Percentiles rank a stretch among this genome's conserved stretches.
Evolutionary conservation across 768 basidiomycete species (phyloP).

Genomic region (Ramaria rubella): DNA sequence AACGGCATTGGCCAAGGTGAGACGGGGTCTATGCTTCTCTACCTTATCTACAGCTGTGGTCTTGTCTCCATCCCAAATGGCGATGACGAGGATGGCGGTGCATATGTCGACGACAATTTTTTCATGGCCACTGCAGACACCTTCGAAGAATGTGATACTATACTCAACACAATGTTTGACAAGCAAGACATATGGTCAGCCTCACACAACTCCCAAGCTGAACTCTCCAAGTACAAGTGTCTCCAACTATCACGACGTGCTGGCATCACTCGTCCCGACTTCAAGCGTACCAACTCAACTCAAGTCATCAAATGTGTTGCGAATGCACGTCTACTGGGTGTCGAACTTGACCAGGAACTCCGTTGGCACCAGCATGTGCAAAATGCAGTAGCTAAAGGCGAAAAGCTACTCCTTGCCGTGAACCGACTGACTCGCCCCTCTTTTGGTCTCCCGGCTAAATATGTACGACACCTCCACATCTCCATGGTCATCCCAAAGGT

Average conservation of each 20-base stretch:
- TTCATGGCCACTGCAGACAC: background rate
- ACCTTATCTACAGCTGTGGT: constrained; percentile 13
- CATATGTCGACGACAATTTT: constrained; percentile 1
- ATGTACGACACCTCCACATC: constrained; percentile 14
- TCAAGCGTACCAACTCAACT: too few species aligned
- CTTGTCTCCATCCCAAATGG: constrained; percentile 1
- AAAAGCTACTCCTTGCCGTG: background rate
- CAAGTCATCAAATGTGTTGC: background rate
- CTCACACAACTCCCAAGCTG: background rate
- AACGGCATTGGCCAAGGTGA: constrained; percentile 13
- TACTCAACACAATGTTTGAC: background rate
- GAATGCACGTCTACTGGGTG: constrained; percentile 1
- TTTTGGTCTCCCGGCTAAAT: background rate
- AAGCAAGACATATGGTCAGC: background rate
- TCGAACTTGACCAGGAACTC: constrained; percentile 7
- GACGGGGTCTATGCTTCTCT: constrained; percentile 11
- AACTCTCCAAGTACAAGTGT: background rate
- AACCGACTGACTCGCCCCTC: constrained; percentile 1
- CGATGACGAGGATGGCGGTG: background rate
- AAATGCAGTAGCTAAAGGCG: constrained; percentile 1
- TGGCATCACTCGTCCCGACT: background rate
- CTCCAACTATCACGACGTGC: constrained; percentile 1
- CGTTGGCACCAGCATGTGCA: constrained; percentile 5
- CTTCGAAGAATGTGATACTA: background rate
- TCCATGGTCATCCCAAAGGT: constrained; percentile 18